Evolutionary conservation across 176 grass and related monocot genomes (phyloP).

Genomic region (Eragrostis curvula): DNA sequence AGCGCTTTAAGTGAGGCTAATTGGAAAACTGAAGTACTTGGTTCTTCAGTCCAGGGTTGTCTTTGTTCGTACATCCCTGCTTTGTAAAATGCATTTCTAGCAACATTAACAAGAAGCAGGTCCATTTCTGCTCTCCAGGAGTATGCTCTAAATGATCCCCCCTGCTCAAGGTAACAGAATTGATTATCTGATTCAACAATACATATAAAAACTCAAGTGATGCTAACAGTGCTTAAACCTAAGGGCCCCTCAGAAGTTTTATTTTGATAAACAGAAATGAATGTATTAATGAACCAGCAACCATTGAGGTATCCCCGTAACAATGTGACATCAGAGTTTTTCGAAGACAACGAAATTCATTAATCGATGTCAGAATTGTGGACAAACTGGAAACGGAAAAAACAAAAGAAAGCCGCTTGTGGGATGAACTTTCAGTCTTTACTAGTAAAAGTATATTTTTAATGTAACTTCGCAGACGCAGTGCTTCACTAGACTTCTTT

Average conservation of each 20-base stretch:
- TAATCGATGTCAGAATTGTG: too few species aligned
- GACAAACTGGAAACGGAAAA: too few species aligned
- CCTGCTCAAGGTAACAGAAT: slow-evolving; percentile 32
- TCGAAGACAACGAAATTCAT: too few species aligned
- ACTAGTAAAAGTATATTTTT: too few species aligned
- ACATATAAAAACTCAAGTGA: background rate
- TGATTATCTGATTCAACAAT: background rate
- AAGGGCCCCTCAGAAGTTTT: background rate
- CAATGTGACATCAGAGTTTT: too few species aligned
- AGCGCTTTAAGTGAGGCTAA: slow-evolving; percentile 54
- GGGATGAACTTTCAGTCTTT: too few species aligned
- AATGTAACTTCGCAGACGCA: too few species aligned
- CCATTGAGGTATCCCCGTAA: too few species aligned
- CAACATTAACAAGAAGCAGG: slow-evolving; percentile 52
- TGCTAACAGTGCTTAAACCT: background rate
- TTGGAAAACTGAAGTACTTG: slow-evolving; percentile 39
- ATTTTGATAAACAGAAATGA: slow-evolving; percentile 13
- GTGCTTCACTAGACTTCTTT: too few species aligned
- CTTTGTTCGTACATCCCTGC: slow-evolving; percentile 32
- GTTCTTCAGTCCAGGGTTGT: slow-evolving; percentile 14
- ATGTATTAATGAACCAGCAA: background rate
- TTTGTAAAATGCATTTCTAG: slow-evolving; percentile 43
- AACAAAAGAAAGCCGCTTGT: too few species aligned
- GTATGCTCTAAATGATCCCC: slow-evolving; percentile 49
- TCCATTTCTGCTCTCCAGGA: slow-evolving; percentile 49